phyloP scores from a whole-genome alignment of 805 yeast species.

The Citeromyces nyonsensis region DNA sequence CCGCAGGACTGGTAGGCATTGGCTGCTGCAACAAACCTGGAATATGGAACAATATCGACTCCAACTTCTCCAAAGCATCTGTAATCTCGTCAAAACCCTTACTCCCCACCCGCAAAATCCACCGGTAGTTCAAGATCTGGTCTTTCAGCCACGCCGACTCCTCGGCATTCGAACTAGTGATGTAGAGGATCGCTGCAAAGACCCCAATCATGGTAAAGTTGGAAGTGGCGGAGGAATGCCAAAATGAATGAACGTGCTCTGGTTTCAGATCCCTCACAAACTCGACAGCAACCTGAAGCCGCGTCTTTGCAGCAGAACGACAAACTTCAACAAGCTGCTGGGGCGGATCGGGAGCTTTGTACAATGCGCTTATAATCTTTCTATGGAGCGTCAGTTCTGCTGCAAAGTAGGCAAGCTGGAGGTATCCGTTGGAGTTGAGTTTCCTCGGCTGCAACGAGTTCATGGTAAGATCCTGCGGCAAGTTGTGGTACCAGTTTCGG shows the following conservation, averaged over 20 bases:
- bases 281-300: slow-evolving; percentile 71
- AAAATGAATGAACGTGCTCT: slow-evolving; percentile 77
- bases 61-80: slow-evolving; percentile 59
- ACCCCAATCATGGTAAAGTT: slow-evolving; percentile 76
- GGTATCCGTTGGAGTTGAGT: slow-evolving; percentile 59
- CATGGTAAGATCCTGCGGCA: slow-evolving; percentile 54
- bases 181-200: slow-evolving; percentile 69
- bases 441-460: slow-evolving; percentile 39
- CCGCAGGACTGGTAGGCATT: too few relatives aligned
- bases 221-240: slow-evolving; percentile 75
- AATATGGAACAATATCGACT: slow-evolving; percentile 55
- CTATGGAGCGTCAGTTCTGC: slow-evolving; percentile 82
- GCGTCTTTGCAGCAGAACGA: slow-evolving; percentile 70
- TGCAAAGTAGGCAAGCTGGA: slow-evolving; percentile 78
- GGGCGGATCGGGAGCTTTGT: slow-evolving; percentile 27
- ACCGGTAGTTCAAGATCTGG: slow-evolving; percentile 60
- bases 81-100: slow-evolving; percentile 67
- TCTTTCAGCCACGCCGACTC: slow-evolving; percentile 54
- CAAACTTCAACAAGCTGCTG: slow-evolving; percentile 50
- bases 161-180: slow-evolving; percentile 44
- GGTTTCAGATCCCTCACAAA: slow-evolving; percentile 61
- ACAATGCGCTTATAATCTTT: slow-evolving; percentile 46
- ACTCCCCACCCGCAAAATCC: slow-evolving; percentile 60
- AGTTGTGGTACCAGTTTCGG: slow-evolving; percentile 64
- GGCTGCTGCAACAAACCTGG: slow-evolving; percentile 38